Conservation (phyloP, 257 asterid species). For the Buddleja alternifolia region DNA sequence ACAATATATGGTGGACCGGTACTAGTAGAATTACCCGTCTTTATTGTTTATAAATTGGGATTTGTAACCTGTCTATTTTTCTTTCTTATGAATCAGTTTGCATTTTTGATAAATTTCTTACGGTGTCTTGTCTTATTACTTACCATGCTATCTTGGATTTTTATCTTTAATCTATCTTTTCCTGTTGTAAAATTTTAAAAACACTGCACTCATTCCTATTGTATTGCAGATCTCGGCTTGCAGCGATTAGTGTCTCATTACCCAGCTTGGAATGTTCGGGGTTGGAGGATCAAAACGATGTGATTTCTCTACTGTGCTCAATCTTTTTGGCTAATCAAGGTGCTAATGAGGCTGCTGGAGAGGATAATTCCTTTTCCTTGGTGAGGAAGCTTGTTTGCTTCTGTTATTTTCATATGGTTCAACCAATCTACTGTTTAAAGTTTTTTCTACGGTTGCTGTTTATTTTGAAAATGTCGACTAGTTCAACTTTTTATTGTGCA, state of each 20-base stretch:
- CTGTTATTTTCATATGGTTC: neutral
- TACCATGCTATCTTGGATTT: neutral
- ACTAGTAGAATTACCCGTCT: no score
- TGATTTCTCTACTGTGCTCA: conserved; percentile 71
- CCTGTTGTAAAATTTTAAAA: conserved; percentile 7
- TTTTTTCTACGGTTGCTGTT: neutral
- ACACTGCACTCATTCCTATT: neutral
- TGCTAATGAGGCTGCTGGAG: conserved; percentile 65
- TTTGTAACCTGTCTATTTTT: no score
- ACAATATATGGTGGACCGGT: no score
- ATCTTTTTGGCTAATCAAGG: conserved; percentile 83
- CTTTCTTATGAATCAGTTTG: conserved; percentile 3
- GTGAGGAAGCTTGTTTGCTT: conserved; percentile 44
- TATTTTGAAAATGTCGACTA: no score
- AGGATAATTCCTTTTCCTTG: conserved; percentile 53
- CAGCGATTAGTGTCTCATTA: conserved; percentile 59
- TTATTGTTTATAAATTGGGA: no score
- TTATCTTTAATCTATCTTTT: neutral
- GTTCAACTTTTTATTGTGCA: neutral
- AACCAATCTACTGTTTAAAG: neutral
- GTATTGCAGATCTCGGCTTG: conserved; percentile 60
- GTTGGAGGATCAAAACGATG: conserved; percentile 44
- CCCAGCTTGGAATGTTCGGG: conserved; percentile 42
- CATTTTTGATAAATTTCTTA: neutral
- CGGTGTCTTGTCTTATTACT: neutral